Evolutionary conservation across 257 asterid species (phyloP).

Genomic region (Ocimum tenuiflorum): DNA sequence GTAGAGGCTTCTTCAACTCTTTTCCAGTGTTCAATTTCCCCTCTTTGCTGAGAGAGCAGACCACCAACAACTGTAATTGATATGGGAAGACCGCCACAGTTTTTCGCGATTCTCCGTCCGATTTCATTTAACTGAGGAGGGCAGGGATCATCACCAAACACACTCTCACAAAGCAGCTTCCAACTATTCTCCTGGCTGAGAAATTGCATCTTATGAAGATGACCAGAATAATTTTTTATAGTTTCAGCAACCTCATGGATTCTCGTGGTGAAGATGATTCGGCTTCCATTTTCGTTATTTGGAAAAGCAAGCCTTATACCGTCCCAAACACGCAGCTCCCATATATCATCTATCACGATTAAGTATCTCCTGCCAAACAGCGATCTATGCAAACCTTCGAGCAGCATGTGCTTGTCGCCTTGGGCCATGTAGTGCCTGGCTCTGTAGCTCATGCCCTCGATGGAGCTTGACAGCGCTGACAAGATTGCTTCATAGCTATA

Average conservation of each 20-base stretch:
- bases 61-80: background rate
- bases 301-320: background rate
- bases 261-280: constrained; percentile 13
- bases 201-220: background rate
- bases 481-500: too few species aligned
- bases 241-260: background rate
- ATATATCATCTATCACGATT: constrained; percentile 16
- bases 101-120: background rate
- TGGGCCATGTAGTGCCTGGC: too few species aligned
- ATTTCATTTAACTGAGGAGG: background rate
- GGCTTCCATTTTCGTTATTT: too few species aligned
- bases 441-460: too few species aligned
- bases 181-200: background rate
- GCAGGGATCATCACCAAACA: background rate
- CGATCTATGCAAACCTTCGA: too few species aligned
- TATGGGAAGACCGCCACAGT: background rate
- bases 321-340: constrained; percentile 16
- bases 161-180: background rate
- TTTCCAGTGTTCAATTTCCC: too few species aligned
- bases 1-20: too few species aligned
- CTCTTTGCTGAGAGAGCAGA: background rate
- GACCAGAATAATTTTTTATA: background rate
- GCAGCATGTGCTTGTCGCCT: too few species aligned
- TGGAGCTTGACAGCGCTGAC: too few species aligned
- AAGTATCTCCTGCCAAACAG: constrained; percentile 16